Conservation (phyloP, 2,329 filamentous ascomycete genomes). For the Gliomastix tumulicola region DNA sequence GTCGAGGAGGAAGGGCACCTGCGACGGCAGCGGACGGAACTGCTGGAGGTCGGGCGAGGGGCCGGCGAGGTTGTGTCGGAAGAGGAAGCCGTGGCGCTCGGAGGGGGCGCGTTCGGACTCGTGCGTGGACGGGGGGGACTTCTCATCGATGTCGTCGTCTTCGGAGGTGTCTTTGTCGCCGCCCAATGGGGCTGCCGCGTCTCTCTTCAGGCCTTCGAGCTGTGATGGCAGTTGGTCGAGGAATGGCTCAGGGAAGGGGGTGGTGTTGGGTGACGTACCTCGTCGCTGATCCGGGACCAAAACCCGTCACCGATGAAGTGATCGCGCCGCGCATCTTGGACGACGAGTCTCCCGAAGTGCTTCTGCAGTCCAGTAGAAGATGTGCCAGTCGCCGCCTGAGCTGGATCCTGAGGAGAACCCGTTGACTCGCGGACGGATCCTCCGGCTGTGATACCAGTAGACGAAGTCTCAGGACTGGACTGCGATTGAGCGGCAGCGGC, state of each 20-base stretch:
- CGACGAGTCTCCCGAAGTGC: constrained; percentile 39
- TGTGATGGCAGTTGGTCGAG: constrained; percentile 8
- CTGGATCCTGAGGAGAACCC: constrained; percentile 16
- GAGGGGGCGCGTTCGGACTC: constrained; percentile 33
- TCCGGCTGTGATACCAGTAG: constrained; percentile 14
- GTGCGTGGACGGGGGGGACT: constrained; percentile 18
- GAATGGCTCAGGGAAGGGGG: too few relatives aligned
- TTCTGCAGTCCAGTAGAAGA: constrained; percentile 19
- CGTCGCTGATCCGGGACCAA: constrained; percentile 49
- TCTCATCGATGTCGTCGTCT: constrained; percentile 21
- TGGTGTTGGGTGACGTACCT: too few relatives aligned
- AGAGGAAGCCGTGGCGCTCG: constrained; percentile 44
- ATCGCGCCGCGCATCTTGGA: constrained; percentile 32
- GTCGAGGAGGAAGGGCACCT: constrained; percentile 45
- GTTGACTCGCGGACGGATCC: constrained; percentile 18
- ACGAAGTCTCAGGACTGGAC: constrained; percentile 11
- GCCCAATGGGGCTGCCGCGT: constrained; percentile 21
- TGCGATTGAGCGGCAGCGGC: constrained; percentile 13
- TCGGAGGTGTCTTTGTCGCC: constrained; percentile 29
- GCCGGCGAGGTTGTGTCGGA: constrained; percentile 32
- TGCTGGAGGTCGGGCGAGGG: constrained; percentile 22
- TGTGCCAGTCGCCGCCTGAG: neutral
- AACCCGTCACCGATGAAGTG: constrained; percentile 46
- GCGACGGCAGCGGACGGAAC: constrained; percentile 45
- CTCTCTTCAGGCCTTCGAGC: constrained; percentile 36